Percentiles rank a stretch among this genome's conserved stretches.
phyloP scores from a whole-genome alignment of 257 asterid genomes.

The Solanum piurae region DNA sequence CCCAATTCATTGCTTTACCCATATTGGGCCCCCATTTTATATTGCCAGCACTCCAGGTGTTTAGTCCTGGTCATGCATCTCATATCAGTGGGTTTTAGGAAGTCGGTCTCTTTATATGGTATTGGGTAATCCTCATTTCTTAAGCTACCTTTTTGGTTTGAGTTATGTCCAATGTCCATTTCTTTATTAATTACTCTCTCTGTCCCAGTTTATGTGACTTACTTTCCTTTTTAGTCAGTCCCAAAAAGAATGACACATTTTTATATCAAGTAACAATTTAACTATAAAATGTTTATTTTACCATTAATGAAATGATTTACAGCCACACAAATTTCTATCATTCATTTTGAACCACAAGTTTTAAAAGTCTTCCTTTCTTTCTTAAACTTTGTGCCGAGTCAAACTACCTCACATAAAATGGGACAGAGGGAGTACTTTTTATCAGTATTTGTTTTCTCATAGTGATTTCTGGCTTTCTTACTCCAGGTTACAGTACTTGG shows the following conservation, averaged over 20 bases:
- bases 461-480: background rate
- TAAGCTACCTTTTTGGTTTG: background rate
- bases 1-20: background rate
- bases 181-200: background rate
- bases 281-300: too few species aligned
- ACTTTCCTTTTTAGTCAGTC: too few species aligned
- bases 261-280: too few species aligned
- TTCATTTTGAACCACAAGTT: too few species aligned
- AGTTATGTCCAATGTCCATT: background rate
- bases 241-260: too few species aligned
- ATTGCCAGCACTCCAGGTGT: background rate
- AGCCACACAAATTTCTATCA: too few species aligned
- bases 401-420: too few species aligned
- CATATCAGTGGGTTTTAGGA: background rate
- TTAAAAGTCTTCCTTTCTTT: too few species aligned
- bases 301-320: too few species aligned
- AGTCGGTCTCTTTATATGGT: background rate
- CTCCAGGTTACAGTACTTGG: constrained; percentile 89
- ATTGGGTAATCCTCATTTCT: background rate
- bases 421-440: background rate
- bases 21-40: background rate
- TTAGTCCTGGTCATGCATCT: background rate
- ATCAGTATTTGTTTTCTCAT: background rate
- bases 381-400: too few species aligned
- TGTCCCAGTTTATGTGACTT: too few species aligned